phyloP scores from a whole-genome alignment of 129 eudicot species.

The Chrysanthemum makinoi region DNA sequence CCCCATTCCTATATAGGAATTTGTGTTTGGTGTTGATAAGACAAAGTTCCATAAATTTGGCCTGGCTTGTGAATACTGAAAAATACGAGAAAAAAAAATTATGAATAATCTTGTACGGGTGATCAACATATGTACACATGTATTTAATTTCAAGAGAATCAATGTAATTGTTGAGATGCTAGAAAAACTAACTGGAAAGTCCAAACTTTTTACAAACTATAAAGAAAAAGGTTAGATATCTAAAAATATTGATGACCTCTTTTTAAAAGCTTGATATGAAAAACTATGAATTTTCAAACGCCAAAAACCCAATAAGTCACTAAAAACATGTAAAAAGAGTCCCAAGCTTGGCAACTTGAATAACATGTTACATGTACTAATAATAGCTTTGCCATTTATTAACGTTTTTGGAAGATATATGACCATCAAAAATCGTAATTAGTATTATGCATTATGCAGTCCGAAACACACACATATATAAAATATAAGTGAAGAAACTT shows the following conservation, averaged over 20 bases:
- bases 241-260: no score
- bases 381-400: no score
- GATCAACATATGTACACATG: neutral
- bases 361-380: no score
- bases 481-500: conserved; percentile 26
- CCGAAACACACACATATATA: neutral
- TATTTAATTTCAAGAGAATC: no score
- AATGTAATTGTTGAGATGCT: no score
- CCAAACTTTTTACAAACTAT: no score
- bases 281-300: neutral
- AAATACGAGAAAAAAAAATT: neutral
- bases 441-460: neutral
- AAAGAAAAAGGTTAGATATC: no score
- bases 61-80: conserved; percentile 60
- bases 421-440: neutral
- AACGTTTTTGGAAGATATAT: no score
- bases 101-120: neutral
- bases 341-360: no score
- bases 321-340: no score
- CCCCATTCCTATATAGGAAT: conserved; percentile 68
- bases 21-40: conserved; percentile 67
- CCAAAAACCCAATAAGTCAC: no score
- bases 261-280: neutral
- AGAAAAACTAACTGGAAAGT: no score
- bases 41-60: conserved; percentile 70